Conservation (phyloP, 2,329 filamentous ascomycete species). For the Diaporthe sp. region DNA sequence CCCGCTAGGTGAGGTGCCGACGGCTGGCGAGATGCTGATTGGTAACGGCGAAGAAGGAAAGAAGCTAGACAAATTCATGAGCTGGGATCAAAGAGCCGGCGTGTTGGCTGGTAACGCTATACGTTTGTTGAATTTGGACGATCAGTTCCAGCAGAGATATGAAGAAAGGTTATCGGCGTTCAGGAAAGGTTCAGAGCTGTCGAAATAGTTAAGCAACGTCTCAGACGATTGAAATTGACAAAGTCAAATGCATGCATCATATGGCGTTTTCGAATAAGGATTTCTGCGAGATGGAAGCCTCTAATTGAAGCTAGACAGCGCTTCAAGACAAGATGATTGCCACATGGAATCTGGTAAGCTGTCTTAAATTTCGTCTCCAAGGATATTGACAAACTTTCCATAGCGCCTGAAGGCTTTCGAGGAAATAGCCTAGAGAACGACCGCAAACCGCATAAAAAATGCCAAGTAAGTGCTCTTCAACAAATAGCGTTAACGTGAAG, state of each 20-base stretch:
- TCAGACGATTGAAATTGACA: not conserved
- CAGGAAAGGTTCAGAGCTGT: slow-evolving; percentile 34
- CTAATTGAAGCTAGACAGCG: not conserved
- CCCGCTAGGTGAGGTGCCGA: slow-evolving; percentile 52
- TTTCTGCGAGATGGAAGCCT: not conserved
- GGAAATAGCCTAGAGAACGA: not conserved
- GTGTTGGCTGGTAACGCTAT: slow-evolving; percentile 52
- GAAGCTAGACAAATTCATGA: slow-evolving; percentile 47
- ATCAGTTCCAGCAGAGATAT: slow-evolving; percentile 45
- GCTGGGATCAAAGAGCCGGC: slow-evolving; percentile 49
- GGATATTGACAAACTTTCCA: not conserved
- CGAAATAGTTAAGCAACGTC: not conserved
- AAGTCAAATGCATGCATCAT: not conserved
- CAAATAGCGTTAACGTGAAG: not conserved
- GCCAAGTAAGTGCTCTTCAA: not conserved
- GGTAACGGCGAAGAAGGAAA: slow-evolving; percentile 42
- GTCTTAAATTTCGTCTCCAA: not conserved
- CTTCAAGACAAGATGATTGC: not conserved
- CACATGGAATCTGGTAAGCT: too few relatives aligned
- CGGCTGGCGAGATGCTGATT: slow-evolving; percentile 51
- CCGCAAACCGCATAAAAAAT: not conserved
- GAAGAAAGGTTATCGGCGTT: slow-evolving; percentile 45
- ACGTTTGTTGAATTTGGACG: slow-evolving; percentile 48
- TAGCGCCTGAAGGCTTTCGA: not conserved
- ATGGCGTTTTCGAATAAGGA: too few relatives aligned